Conservation (phyloP, 2,329 filamentous ascomycete genomes). For the Aspergillus terreus region DNA sequence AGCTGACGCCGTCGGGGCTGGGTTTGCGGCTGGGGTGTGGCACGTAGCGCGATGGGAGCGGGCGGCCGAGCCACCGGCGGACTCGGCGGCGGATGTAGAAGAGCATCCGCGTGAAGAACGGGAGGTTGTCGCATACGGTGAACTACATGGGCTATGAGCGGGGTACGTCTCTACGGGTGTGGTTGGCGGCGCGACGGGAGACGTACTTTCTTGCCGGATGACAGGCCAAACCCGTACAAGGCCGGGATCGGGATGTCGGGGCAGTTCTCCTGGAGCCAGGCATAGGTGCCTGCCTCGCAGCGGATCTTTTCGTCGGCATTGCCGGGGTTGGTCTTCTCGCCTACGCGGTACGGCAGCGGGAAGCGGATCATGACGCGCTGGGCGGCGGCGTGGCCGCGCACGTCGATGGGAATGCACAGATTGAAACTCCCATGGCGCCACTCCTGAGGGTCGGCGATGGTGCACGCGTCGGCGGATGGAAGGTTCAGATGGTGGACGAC, state of each 20-base stretch:
- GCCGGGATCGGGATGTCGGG: slow-evolving; percentile 21
- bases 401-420: slow-evolving; percentile 22
- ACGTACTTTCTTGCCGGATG: slow-evolving; percentile 23
- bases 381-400: slow-evolving; percentile 3
- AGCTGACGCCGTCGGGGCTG: slow-evolving; percentile 5
- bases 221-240: slow-evolving; percentile 23
- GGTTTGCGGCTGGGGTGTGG: not conserved
- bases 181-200: not conserved
- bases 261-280: slow-evolving; percentile 23
- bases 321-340: slow-evolving; percentile 19
- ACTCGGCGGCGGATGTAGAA: not conserved
- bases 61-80: slow-evolving; percentile 17
- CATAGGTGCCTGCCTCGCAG: slow-evolving; percentile 25
- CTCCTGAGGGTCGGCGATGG: slow-evolving; percentile 16
- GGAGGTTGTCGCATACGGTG: not conserved
- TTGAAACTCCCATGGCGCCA: slow-evolving; percentile 27
- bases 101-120: not conserved
- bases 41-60: slow-evolving; percentile 22
- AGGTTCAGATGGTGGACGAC: slow-evolving; percentile 24
- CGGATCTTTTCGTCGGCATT: slow-evolving; percentile 26
- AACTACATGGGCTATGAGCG: not conserved
- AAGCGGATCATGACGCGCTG: slow-evolving; percentile 19
- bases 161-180: not conserved
- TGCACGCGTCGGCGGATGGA: slow-evolving; percentile 8
- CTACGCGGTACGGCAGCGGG: slow-evolving; percentile 22